Conservation (phyloP, 257 asterid genomes). For the Haberlea rhodopensis region DNA sequence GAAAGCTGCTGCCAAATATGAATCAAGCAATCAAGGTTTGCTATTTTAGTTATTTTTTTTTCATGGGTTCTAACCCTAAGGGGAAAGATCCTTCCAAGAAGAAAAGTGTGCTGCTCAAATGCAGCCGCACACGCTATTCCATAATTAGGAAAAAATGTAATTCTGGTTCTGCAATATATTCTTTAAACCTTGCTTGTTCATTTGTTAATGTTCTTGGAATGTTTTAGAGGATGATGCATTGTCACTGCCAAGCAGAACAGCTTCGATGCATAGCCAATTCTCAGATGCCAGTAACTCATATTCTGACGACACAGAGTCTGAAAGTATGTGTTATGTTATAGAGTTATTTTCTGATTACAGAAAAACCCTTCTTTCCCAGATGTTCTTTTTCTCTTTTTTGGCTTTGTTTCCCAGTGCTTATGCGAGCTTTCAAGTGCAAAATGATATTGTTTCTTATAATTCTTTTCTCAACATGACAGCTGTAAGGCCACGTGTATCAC, state of each 20-base stretch:
- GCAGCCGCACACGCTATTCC: background rate
- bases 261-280: constrained; percentile 47
- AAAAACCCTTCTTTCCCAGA: background rate
- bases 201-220: constrained; percentile 27
- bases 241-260: constrained; percentile 39
- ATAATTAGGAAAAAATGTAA: background rate
- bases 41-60: constrained; percentile 14
- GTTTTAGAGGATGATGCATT: constrained; percentile 53
- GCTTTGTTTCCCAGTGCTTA: background rate
- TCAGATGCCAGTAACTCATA: constrained; percentile 49
- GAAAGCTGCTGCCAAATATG: constrained; percentile 30
- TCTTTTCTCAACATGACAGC: constrained; percentile 33
- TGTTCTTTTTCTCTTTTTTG: background rate
- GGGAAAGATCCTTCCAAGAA: background rate
- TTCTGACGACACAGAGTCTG: constrained; percentile 46
- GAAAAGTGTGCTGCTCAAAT: background rate
- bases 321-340: background rate
- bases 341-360: background rate
- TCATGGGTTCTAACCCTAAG: background rate
- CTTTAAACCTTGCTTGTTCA: background rate
- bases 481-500: constrained; percentile 55
- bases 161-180: background rate
- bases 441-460: background rate
- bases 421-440: background rate
- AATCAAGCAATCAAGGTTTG: constrained; percentile 41